Base-by-base conservation (phyloP, 2,329 filamentous ascomycete genomes). In the Epichloe aotearoae region DNA sequence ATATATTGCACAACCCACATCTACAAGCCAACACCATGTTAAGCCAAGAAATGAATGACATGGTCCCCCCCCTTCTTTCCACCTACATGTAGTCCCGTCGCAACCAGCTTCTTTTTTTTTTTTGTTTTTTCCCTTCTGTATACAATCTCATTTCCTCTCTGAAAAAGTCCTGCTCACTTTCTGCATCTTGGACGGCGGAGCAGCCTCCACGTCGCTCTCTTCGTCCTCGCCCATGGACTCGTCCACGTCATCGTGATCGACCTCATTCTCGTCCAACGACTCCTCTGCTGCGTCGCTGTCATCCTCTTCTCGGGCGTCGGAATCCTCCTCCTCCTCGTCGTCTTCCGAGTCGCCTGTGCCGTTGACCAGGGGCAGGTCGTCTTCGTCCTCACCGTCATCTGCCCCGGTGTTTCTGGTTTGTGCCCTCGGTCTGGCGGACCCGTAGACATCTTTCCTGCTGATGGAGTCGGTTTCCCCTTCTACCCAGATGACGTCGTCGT, bases 401-500 rank as follows among this genome's bases (percentile, higher is more conserved):
- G 75, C 72, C 14, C 12, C 14, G 19, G 38, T 77, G 75, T 52
- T 76, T 75, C 14, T 66, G 66, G 14, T 65, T 65, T 14, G 26
- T 71, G 69, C 51, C 66, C 69, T 56, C 60, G 62, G 57, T 41
- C 58, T 57, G 61, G 68, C 39, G 41, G 15, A 33, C 15, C 66
- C 66, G 45, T 67, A 64, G 64, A 63, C 58, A 54, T 66, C 56
- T 56, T 64, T 55, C 58, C 63, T 50, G 53, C 63, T 56, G 48
- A 69, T 73, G 19, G 76, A 73, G 34, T 82, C 77, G 33, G 84
- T 82, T 59, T 89, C 78, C 1, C 89, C 89, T 65, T 96, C 90
- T 2, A 96, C 86, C 63, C 93, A 95, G 49, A 95, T 84, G 4
- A 94, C 80, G 11, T 85, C 77, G 3, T 79, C 83, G 39, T 84